Conservation (phyloP, 768 basidiomycete species). For the Mycena sanguinolenta region DNA sequence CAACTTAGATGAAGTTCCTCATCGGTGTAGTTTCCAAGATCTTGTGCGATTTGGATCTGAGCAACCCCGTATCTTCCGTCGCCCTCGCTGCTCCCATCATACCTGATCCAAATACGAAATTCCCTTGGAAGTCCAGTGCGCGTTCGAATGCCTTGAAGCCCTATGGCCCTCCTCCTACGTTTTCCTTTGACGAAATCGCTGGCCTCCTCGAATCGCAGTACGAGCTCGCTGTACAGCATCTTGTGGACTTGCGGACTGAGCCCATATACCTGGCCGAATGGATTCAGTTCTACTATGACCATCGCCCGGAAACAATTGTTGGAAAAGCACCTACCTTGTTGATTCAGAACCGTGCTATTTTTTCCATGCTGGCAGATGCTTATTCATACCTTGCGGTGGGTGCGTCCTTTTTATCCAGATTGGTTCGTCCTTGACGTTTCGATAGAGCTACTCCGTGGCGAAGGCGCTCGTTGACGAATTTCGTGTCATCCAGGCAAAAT, state of each 20-base stretch:
- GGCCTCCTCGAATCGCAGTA: constrained; percentile 18
- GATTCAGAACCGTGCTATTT: constrained; percentile 16
- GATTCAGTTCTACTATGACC: constrained; percentile 24
- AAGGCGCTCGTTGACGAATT: constrained; percentile 15
- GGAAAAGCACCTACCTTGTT: constrained; percentile 3
- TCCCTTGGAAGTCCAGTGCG: constrained; percentile 29
- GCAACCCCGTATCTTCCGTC: neutral
- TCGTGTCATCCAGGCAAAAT: constrained; percentile 1
- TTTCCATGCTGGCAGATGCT: constrained; percentile 10
- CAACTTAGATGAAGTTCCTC: constrained; percentile 15
- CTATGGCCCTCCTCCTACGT: constrained; percentile 14
- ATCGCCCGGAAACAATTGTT: constrained; percentile 14
- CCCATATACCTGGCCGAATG: constrained; percentile 20
- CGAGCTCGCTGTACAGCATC: constrained; percentile 25
- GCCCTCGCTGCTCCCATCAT: constrained; percentile 16
- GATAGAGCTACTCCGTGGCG: constrained; percentile 18
- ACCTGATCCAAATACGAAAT: neutral
- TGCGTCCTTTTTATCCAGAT: neutral
- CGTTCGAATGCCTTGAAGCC: constrained; percentile 9
- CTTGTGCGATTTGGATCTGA: constrained; percentile 17
- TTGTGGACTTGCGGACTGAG: constrained; percentile 22
- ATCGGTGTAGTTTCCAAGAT: constrained; percentile 15
- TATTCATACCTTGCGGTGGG: constrained; percentile 15
- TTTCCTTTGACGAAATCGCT: constrained; percentile 14
- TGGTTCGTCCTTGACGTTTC: neutral